A percentile compares a stretch with the other conserved stretches of the same genome.
These are phyloP conservation scores for Phytopythium sindhum DNA, from an alignment of 352 stramenopile genomes.

Conservation along the genomic window DNA sequence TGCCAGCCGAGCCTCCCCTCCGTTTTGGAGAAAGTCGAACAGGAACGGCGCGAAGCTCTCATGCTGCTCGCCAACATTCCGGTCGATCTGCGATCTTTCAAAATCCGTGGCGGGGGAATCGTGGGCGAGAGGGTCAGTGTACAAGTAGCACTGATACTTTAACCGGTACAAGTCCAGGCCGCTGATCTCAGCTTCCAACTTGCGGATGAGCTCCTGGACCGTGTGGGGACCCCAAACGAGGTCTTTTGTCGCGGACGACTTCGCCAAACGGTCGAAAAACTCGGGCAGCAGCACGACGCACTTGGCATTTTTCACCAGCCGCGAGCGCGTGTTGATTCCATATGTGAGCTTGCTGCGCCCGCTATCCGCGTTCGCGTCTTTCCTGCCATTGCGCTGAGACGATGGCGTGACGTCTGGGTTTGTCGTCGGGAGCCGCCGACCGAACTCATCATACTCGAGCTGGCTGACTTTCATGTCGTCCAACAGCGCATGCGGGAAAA, in stretches of 20 bases:
- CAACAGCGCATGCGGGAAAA: constrained; percentile 78
- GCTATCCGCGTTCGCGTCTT: constrained; percentile 37
- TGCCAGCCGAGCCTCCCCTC: constrained; percentile 55
- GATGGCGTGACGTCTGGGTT: constrained; percentile 40
- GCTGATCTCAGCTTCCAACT: constrained; percentile 70
- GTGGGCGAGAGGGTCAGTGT: constrained; percentile 69
- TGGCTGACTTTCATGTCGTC: constrained; percentile 72
- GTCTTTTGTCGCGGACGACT: constrained; percentile 75
- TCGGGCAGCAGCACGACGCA: constrained; percentile 81
- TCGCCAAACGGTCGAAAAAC: constrained; percentile 83
- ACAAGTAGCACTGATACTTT: constrained; percentile 79
- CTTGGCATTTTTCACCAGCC: constrained; percentile 74
- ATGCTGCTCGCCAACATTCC: constrained; percentile 29
- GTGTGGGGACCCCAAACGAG: constrained; percentile 71
- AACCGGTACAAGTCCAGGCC: constrained; percentile 72
- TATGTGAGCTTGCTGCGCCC: constrained; percentile 66
- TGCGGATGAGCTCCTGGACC: constrained; percentile 72
- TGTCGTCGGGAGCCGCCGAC: constrained; percentile 54
- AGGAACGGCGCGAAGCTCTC: constrained; percentile 59
- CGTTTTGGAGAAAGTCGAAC: constrained; percentile 73
- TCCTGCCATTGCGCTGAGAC: constrained; percentile 40
- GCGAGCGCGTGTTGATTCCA: constrained; percentile 68
- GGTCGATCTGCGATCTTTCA: constrained; percentile 24
- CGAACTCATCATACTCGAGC: constrained; percentile 85
- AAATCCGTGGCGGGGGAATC: constrained; percentile 52